A percentile compares a stretch with the other conserved stretches of the same genome.
These are phyloP conservation scores for Colletotrichum musae DNA, from an alignment of 2,329 filamentous ascomycete species.

Conservation along the genomic window DNA sequence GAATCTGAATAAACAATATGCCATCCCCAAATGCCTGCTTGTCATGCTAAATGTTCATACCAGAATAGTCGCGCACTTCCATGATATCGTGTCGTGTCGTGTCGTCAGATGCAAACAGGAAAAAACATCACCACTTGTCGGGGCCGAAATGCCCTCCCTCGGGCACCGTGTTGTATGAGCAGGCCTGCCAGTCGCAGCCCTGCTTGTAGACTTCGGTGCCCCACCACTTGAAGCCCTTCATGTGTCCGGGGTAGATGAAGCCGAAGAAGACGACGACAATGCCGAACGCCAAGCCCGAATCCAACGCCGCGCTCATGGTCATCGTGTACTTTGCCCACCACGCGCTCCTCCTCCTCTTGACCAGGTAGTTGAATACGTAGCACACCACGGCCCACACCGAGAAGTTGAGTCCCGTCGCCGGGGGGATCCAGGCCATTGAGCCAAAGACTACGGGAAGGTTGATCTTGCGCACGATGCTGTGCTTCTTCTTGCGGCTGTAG, in stretches of 20 bases:
- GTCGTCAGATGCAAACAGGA: neutral
- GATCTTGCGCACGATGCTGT: slow-evolving; percentile 79
- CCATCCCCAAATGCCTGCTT: neutral
- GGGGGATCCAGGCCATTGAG: slow-evolving; percentile 87
- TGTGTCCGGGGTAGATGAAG: slow-evolving; percentile 85
- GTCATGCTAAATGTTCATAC: neutral
- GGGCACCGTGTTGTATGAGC: slow-evolving; percentile 75
- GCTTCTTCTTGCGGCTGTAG: slow-evolving; percentile 71
- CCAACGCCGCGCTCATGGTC: slow-evolving; percentile 86
- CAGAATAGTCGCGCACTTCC: neutral
- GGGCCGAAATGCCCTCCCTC: slow-evolving; percentile 78
- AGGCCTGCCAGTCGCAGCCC: slow-evolving; percentile 89
- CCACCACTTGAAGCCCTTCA: slow-evolving; percentile 86
- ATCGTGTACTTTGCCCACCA: slow-evolving; percentile 97
- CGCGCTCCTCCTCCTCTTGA: slow-evolving; percentile 76
- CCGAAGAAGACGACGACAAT: slow-evolving; percentile 89
- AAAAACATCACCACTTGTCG: slow-evolving; percentile 64
- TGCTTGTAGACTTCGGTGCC: slow-evolving; percentile 88
- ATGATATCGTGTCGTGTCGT: slow-evolving; percentile 32
- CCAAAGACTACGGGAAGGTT: slow-evolving; percentile 89
- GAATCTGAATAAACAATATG: neutral
- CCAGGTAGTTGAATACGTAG: slow-evolving; percentile 85
- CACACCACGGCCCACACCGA: slow-evolving; percentile 89
- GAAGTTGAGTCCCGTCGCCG: slow-evolving; percentile 89
- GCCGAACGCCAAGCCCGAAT: slow-evolving; percentile 86